These are phyloP conservation scores for Eutrema japonicum DNA, from an alignment of 345 rosid species.

Conservation along the genomic window DNA sequence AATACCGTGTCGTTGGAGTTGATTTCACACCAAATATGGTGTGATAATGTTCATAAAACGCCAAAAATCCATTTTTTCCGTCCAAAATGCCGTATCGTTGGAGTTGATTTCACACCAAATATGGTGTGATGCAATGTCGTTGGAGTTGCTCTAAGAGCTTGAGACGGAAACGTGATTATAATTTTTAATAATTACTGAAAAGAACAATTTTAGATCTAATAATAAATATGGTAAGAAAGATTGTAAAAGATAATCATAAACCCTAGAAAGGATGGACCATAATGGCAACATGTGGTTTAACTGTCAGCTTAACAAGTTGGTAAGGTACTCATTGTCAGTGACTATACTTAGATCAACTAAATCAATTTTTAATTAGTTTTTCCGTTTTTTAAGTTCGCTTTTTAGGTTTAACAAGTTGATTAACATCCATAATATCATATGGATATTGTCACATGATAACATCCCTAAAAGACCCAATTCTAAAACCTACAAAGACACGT, in stretches of 20 bases:
- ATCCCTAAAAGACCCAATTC: conserved; percentile 39
- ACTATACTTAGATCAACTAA: conserved; percentile 24
- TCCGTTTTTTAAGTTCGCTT: conserved; percentile 1
- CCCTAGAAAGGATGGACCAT: conserved; percentile 42
- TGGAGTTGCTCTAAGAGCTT: too few relatives aligned
- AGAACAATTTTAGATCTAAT: neutral
- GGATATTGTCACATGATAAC: conserved; percentile 46
- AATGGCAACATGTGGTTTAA: conserved; percentile 45
- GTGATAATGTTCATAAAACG: too few relatives aligned
- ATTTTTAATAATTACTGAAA: neutral
- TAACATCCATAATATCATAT: neutral
- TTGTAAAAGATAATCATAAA: conserved; percentile 35
- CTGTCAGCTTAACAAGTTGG: conserved; percentile 39
- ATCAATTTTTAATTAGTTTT: neutral
- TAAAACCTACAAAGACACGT: conserved; percentile 32
- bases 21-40: too few relatives aligned
- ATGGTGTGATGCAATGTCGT: too few relatives aligned
- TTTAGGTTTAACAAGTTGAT: conserved; percentile 18
- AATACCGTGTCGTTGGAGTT: too few relatives aligned
- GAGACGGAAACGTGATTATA: conserved; percentile 11
- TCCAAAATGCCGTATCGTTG: too few relatives aligned
- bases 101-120: too few relatives aligned
- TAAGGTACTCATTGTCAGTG: conserved; percentile 26
- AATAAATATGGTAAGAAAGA: conserved; percentile 7
- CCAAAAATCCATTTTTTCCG: too few relatives aligned